phyloP scores from a whole-genome alignment of 2,329 filamentous ascomycete species.

The Didymella arachidicola region DNA sequence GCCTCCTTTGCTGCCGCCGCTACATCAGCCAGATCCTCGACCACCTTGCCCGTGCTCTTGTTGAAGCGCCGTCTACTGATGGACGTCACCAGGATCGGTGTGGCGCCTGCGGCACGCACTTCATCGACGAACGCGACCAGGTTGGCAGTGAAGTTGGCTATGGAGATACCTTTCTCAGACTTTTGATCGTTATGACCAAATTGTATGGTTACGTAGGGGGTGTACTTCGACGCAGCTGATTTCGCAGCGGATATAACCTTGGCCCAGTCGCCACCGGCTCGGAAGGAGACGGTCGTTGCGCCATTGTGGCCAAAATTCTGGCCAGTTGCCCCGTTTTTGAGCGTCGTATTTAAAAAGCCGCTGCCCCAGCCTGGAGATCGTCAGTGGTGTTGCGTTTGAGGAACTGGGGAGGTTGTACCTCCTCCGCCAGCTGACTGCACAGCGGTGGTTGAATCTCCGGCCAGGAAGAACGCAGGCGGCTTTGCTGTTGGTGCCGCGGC shows the following conservation, averaged over 20 bases:
- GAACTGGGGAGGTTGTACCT: conserved; percentile 10
- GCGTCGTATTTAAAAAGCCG: conserved; percentile 60
- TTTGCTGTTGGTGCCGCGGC: conserved; percentile 18
- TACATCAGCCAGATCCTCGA: conserved; percentile 57
- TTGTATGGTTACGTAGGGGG: conserved; percentile 62
- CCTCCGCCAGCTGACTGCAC: conserved; percentile 33
- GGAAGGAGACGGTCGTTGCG: conserved; percentile 64
- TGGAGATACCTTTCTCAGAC: conserved; percentile 53
- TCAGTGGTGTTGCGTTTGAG: conserved; percentile 4
- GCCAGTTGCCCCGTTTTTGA: conserved; percentile 59
- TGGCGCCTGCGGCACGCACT: conserved; percentile 39
- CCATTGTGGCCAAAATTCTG: conserved; percentile 63
- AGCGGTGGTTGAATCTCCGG: conserved; percentile 50
- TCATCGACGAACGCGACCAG: conserved; percentile 54
- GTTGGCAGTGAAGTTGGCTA: conserved; percentile 59
- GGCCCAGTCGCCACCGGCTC: conserved; percentile 61
- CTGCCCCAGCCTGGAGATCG: conserved; percentile 60
- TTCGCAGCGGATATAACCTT: conserved; percentile 56
- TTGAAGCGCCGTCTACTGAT: conserved; percentile 60
- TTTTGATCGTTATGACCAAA: conserved; percentile 70
- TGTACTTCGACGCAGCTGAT: conserved; percentile 45
- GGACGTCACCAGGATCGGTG: conserved; percentile 60
- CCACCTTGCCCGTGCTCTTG: conserved; percentile 49
- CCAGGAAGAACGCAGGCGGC: conserved; percentile 42
- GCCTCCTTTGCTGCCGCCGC: conserved; percentile 57